These are phyloP conservation scores for Alternaria dauci DNA, from an alignment of 2,329 filamentous ascomycete species.

Conservation along the genomic window DNA sequence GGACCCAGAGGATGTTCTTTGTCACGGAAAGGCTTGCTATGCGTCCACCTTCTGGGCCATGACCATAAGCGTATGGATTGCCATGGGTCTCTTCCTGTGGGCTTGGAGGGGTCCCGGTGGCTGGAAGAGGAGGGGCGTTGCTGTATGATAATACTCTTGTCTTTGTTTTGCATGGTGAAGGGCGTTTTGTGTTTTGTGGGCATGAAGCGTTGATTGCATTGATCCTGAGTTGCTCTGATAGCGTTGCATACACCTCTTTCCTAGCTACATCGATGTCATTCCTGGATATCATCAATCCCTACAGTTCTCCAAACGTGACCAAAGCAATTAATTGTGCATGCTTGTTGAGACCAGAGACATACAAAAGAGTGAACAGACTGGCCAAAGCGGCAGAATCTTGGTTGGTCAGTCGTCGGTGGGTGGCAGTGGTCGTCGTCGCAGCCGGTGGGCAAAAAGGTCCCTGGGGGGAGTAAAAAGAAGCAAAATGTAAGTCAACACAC, in stretches of 20 bases:
- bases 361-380: not conserved
- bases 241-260: not conserved
- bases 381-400: not conserved
- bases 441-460: not conserved
- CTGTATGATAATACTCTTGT: slow-evolving; percentile 59
- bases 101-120: slow-evolving; percentile 82
- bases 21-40: slow-evolving; percentile 85
- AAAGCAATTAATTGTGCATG: not conserved
- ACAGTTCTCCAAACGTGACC: not conserved
- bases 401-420: too few relatives aligned
- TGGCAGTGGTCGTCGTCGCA: not conserved
- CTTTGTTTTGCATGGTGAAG: slow-evolving; percentile 13
- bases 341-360: not conserved
- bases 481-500: slow-evolving; percentile 50
- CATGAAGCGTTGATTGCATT: slow-evolving; percentile 9
- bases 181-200: slow-evolving; percentile 2
- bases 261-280: not conserved
- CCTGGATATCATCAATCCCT: not conserved
- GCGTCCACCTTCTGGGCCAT: slow-evolving; percentile 85
- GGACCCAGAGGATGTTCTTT: slow-evolving; percentile 65
- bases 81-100: slow-evolving; percentile 74
- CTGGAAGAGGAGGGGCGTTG: slow-evolving; percentile 79
- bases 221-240: not conserved
- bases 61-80: slow-evolving; percentile 79
- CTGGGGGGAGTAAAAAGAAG: slow-evolving; percentile 10